Base-by-base conservation (phyloP, 2,329 filamentous ascomycete species). In the Colletotrichum karsti region DNA sequence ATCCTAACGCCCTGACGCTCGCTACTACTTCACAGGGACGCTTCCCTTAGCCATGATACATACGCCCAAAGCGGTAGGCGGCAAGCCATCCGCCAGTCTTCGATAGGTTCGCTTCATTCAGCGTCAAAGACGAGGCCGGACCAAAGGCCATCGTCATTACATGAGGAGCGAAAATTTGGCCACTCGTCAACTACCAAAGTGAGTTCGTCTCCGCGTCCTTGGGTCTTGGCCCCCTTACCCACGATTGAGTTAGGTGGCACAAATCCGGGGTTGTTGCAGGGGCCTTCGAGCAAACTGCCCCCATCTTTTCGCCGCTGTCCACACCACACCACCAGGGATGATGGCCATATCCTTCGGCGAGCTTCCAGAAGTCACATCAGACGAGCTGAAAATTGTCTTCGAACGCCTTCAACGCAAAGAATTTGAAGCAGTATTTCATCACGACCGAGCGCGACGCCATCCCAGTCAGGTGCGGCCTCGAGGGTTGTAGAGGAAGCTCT, bases 241-340 rank as follows among this genome's bases (percentile, higher is more conserved):
- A 37, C n/a, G n/a, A 46, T 26, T 48, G 46, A 28, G 30, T 44
- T 59, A 48, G 56, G 28, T 22, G n/a, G 13, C 35, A 50, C 28
- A 39, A 51, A 60, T 60, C 57, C 26, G 57, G 57, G 57, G 57
- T 60, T 60, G 33, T 51, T 60, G 35, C 46, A 60, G 44, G 42
- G 55, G 44, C 57, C 57, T 22, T 60, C 57, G 24, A 10, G 10
- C n/a, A 10, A 51, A 30, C n/a, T 20, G 20, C 33, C n/a, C 33
- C n/a, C 33, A 18, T 13, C 13, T 30, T 24, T n/a, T 20, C 18
- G 28, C 50, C 28, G 50, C 22, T 35, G 10, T 60, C 26, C 57
- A 60, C 57, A 51, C 56, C 54, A 46, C 37, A n/a, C n/a, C n/a
- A n/a, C 50, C 15, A 12, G 33, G 18, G 7, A 30, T 15, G 46